Conservation (phyloP, 495 filamentous ascomycete genomes). For the Evansstolkia leycettana region DNA sequence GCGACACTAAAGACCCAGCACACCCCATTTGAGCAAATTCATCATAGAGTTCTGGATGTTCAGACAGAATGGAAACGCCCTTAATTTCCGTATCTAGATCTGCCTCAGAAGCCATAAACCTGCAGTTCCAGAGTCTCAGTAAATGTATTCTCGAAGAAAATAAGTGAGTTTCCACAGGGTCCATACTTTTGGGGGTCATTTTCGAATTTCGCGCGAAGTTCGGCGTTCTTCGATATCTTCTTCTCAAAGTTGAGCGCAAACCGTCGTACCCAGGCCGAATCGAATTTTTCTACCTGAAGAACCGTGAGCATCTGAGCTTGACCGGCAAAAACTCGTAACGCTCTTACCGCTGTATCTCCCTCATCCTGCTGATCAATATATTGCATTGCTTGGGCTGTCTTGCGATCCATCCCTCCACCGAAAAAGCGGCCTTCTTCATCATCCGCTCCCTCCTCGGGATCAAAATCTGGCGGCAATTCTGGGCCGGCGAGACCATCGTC, state of each 20-base stretch:
- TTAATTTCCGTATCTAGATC: conserved; percentile 88
- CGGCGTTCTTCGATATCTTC: conserved; percentile 84
- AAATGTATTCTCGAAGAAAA: conserved; percentile 1
- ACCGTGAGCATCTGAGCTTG: conserved; percentile 4
- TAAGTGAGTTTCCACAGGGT: conserved; percentile 2
- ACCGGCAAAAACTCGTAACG: too few relatives aligned
- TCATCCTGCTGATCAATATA: conserved; percentile 64
- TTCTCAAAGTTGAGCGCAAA: conserved; percentile 80
- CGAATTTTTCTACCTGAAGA: conserved; percentile 58
- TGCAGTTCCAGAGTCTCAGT: conserved; percentile 13
- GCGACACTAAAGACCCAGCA: conserved; percentile 58
- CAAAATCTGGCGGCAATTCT: conserved; percentile 52
- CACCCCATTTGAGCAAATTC: conserved; percentile 76
- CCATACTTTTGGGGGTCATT: conserved; percentile 71
- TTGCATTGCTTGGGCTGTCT: conserved; percentile 78
- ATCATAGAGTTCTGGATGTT: conserved; percentile 73
- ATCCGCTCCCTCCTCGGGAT: conserved; percentile 48
- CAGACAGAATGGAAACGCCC: conserved; percentile 72
- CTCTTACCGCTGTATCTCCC: conserved; percentile 35
- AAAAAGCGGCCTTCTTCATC: conserved; percentile 95
- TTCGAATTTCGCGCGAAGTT: conserved; percentile 80
- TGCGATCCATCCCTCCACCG: conserved; percentile 73
- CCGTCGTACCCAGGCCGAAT: conserved; percentile 70
- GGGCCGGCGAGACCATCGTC: conserved; percentile 60
- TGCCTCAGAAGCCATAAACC: conserved; percentile 75